Evolutionary conservation across 2,329 filamentous ascomycete genomes (phyloP), one percentile per base, ranked within the genome.

Genomic region (Fusarium sp.): DNA sequence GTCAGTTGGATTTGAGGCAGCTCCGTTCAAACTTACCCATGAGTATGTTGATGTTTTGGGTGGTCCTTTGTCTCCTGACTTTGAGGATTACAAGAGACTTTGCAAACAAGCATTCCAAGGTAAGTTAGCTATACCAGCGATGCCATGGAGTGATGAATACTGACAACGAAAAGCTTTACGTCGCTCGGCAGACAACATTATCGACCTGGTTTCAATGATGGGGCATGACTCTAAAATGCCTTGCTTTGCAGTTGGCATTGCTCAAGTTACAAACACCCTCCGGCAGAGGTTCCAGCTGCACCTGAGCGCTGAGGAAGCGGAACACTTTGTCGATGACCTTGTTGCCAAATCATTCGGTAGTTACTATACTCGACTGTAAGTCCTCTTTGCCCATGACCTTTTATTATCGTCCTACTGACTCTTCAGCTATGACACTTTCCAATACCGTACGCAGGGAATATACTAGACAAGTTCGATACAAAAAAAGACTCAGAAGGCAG

Each of bases 391-490:
- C 29, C 35, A 6, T 9, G 16, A 28, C 13, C 13, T 15, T 16
- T n/a, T n/a, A 18, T 18, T 16, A 6, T 35, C 33, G 23, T 16
- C 15, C 3, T 37, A 49, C 67, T 72, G 33, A 73, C 65, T 3
- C 18, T 33, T 16, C 41, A 93, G 91, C 80, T 93, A 94, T 76
- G 92, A 94, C 80, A 93, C 92, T 66, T 95, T 94, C 83, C 92
- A 95, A 83, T 95, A 95, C 81, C 89, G 93, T 76, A 94, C 93
- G 35, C 92, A 95, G 80, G 93, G 92, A 72, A 95, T 95, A 80
- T 95, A 95, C 80, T 95, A 87, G 69, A 54, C 48, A 44, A 56
- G n/a, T 24, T 44, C 52, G 24, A 39, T 44, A 53, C 33, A 33
- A 64, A 33, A 33, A 37, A 46, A 52, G 37, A 55, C 46, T 31